Evolutionary conservation across 805 yeast species (phyloP), one percentile per base, ranked within the genome.

Genomic region (Saturnispora kantuleensis): DNA sequence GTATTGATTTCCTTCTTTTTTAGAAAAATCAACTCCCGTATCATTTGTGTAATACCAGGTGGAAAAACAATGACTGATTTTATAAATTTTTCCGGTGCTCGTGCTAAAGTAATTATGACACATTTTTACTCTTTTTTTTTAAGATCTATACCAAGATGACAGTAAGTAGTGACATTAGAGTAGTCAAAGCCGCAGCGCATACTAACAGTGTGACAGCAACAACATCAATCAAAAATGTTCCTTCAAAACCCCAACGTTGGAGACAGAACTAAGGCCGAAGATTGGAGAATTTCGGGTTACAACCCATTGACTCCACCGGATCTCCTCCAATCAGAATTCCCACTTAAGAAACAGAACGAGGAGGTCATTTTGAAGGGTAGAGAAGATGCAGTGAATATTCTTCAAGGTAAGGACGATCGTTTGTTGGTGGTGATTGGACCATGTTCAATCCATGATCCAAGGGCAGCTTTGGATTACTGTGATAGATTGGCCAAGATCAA

Each of bases 301-400:
- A 90, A 88, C 59, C 97, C 97, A 17, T 72, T 90, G 51, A 83
- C 94, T n/a, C 85, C 97, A 10, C 97, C 98, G 26, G 96, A 86
- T 59, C 73, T 89, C 46, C 74, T 90, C 35, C 96, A 89, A 66
- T 84, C 82, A 53, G 96, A 90, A 64, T 72, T 72, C 60, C 90
- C 86, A 35, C 74, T 87, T 39, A 69, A 82, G 31, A 73, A 70
- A 42, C 64, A 66, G 39, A 76, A 83, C 44, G 75, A 76, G 53
- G 67, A 75, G 45, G 81, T 71, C 44, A 86, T 90, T 48, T 61
- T 84, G 36, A 66, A 73, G 40, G 96, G 93, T 39, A 78, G 97
- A 67, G 75, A 81, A 50, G 81, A 74, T 18, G 80, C 94, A 3
- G 73, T 79, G 43, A 74, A 79, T 39, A 79, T 90, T 52, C 66